Conservation (phyloP, 2,329 filamentous ascomycete species). For the Dendrostoma leiphaemia region DNA sequence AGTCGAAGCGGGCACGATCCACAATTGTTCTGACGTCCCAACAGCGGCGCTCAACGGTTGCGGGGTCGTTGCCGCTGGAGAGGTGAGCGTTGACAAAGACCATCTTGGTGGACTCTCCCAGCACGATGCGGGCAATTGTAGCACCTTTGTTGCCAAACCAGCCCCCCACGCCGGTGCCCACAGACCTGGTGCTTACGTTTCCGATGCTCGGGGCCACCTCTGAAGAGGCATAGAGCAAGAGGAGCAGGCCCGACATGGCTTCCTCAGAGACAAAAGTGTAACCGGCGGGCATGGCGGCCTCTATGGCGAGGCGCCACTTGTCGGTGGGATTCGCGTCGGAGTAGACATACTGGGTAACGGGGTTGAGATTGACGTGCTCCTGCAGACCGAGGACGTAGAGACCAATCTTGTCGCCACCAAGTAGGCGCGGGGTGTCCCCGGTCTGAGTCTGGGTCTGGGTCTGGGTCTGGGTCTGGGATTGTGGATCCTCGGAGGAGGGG, state of each 20-base stretch:
- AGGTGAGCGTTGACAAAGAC: constrained; percentile 92
- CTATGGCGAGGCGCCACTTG: constrained; percentile 78
- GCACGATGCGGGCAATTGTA: constrained; percentile 73
- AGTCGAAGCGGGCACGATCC: constrained; percentile 73
- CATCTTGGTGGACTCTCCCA: constrained; percentile 86
- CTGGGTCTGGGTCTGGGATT: too few relatives aligned
- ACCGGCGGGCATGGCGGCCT: constrained; percentile 69
- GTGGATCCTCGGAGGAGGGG: too few relatives aligned
- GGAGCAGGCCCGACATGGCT: constrained; percentile 77
- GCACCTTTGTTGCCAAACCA: constrained; percentile 97
- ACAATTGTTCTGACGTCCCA: constrained; percentile 86
- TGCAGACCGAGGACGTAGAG: constrained; percentile 90
- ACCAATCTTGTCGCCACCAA: constrained; percentile 69
- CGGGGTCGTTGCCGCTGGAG: constrained; percentile 78
- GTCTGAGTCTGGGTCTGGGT: too few relatives aligned
- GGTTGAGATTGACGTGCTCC: constrained; percentile 84
- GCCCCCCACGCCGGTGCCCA: constrained; percentile 87
- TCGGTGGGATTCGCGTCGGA: constrained; percentile 68
- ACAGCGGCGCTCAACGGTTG: constrained; percentile 76
- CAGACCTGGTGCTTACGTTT: constrained; percentile 76
- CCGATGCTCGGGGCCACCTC: constrained; percentile 71
- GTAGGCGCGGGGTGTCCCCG: constrained; percentile 38
- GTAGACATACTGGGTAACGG: constrained; percentile 75
- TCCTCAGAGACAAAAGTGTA: constrained; percentile 82
- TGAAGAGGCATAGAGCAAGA: constrained; percentile 83